Evolutionary conservation across 1,284 basidiomycete species (phyloP).

Genomic region (Porphyrellus sp.): DNA sequence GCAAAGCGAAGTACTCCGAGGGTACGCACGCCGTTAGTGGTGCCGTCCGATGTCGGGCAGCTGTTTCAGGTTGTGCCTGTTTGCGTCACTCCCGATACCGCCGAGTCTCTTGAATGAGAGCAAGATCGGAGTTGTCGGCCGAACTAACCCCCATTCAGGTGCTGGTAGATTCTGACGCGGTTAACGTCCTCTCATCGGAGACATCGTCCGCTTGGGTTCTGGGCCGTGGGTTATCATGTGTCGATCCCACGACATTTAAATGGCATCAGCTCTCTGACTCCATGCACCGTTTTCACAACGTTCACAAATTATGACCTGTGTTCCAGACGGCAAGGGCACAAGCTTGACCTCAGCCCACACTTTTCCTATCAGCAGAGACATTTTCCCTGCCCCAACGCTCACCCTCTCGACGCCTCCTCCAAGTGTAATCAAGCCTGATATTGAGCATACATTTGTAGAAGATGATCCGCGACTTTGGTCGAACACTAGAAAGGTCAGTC

Average conservation of each 20-base stretch:
- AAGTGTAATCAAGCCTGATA: constrained; percentile 39
- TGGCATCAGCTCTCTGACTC: not conserved
- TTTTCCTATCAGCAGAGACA: not conserved
- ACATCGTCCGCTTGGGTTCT: not conserved
- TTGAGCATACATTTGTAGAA: constrained; percentile 64
- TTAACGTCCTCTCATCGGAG: not conserved
- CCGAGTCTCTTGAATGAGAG: not conserved
- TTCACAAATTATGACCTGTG: constrained; percentile 12
- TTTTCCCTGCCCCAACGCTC: not conserved
- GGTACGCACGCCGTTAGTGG: not conserved
- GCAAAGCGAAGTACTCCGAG: not conserved
- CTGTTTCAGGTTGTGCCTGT: not conserved
- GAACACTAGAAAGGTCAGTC: constrained; percentile 56
- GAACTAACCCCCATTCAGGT: not conserved
- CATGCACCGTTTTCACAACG: not conserved
- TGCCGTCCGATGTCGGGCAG: not conserved
- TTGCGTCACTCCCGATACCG: not conserved
- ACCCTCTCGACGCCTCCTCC: not conserved
- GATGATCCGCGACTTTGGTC: constrained; percentile 83
- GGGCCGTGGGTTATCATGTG: not conserved
- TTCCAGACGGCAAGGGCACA: not conserved
- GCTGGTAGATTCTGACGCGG: not conserved
- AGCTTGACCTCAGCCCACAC: not conserved
- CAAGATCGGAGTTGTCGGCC: constrained; percentile 11
- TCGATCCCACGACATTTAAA: constrained; percentile 9